Percentiles rank a stretch among this genome's conserved stretches.
Evolutionary conservation across 2,329 filamentous ascomycete species (phyloP).

Genomic region (Penicillium sp.): DNA sequence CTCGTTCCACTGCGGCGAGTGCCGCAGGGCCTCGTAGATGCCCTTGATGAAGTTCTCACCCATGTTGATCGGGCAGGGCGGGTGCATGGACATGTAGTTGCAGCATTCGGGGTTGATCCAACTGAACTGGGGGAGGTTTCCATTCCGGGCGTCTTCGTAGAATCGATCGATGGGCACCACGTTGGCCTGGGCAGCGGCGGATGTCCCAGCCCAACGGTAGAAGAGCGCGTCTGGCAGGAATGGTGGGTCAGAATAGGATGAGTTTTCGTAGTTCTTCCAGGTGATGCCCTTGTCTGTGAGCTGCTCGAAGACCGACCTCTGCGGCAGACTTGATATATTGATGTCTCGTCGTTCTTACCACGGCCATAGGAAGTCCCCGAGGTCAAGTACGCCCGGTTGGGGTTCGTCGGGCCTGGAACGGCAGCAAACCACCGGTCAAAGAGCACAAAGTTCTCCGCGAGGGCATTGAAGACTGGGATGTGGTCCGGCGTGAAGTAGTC

Average conservation of each 20-base stretch:
- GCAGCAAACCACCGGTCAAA: conserved; percentile 47
- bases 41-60: conserved; percentile 48
- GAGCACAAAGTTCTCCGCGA: conserved; percentile 46
- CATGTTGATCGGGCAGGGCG: conserved; percentile 44
- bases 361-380: conserved; percentile 44
- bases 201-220: conserved; percentile 33
- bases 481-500: conserved; percentile 46
- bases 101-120: conserved; percentile 55
- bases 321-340: conserved; percentile 34
- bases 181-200: conserved; percentile 34
- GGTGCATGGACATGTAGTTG: conserved; percentile 50
- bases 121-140: conserved; percentile 46
- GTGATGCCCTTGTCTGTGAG: conserved; percentile 41
- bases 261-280: conserved; percentile 51
- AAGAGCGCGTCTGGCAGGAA: conserved; percentile 27
- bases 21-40: conserved; percentile 47
- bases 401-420: conserved; percentile 43
- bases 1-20: conserved; percentile 47
- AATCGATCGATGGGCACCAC: conserved; percentile 43
- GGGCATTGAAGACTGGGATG: conserved; percentile 41
- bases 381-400: conserved; percentile 38
- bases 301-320: conserved; percentile 43
- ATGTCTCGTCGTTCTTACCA: conserved; percentile 37
- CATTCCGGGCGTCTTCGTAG: conserved; percentile 45
- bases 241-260: conserved; percentile 28